Percentiles rank a stretch among this genome's conserved stretches.
Conservation (phyloP, 139 green algal genomes). For the Spirogloea muscicola region DNA sequence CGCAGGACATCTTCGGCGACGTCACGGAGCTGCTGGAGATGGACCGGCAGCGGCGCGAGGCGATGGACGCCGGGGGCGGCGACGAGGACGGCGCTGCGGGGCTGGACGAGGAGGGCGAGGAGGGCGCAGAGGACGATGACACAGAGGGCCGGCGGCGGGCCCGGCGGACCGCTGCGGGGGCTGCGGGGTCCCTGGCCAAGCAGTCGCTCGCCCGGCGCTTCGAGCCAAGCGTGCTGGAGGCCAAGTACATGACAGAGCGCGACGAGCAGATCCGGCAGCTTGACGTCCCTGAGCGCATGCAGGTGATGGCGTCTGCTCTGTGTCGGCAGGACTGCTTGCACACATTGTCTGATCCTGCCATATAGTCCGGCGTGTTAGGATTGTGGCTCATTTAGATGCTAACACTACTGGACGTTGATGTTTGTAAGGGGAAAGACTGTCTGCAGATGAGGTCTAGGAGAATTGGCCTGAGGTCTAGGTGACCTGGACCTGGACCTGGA, state of each 20-base stretch:
- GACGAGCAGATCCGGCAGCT: conserved; percentile 71
- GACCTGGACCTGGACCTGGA: too few species aligned
- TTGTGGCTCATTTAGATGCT: too few species aligned
- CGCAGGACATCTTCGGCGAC: conserved; percentile 80
- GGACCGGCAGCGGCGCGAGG: conserved; percentile 5
- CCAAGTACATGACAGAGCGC: conserved; percentile 63
- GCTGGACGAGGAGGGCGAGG: conserved; percentile 37
- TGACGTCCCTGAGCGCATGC: conserved; percentile 80
- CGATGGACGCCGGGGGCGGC: neutral
- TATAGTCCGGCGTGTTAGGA: too few species aligned
- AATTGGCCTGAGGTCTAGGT: too few species aligned
- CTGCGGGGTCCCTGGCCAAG: conserved; percentile 55
- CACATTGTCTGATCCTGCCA: too few species aligned
- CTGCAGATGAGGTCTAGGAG: too few species aligned
- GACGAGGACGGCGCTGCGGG: conserved; percentile 13
- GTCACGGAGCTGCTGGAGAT: conserved; percentile 34
- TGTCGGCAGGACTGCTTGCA: too few species aligned
- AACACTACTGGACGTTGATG: too few species aligned
- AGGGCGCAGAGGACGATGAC: conserved; percentile 39
- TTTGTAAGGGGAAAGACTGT: too few species aligned
- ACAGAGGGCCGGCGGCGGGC: conserved; percentile 46
- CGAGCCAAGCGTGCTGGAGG: conserved; percentile 72
- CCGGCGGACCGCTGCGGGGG: conserved; percentile 34
- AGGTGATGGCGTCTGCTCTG: too few species aligned
- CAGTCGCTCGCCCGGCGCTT: conserved; percentile 52